These are phyloP conservation scores for Metschnikowia picachoensis DNA, from an alignment of 805 yeast genomes.

Conservation along the genomic window DNA sequence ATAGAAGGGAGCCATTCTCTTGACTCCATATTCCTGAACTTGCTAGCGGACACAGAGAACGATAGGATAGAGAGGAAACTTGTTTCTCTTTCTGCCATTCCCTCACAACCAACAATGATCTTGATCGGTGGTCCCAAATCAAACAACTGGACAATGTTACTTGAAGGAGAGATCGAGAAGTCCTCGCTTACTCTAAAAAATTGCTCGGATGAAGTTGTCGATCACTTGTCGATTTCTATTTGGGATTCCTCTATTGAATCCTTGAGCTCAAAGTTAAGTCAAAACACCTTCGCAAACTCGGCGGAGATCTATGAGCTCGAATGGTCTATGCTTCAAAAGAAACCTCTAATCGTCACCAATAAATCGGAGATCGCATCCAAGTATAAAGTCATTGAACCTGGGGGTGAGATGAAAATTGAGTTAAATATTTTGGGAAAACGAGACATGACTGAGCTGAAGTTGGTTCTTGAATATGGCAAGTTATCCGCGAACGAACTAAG, in stretches of 20 bases:
- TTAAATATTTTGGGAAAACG: conserved; percentile 68
- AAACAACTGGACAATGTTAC: conserved; percentile 66
- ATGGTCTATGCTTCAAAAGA: conserved; percentile 55
- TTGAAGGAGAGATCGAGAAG: conserved; percentile 67
- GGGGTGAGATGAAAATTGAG: conserved; percentile 42
- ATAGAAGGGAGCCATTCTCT: not conserved
- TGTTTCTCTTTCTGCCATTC: conserved; percentile 31
- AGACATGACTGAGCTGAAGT: conserved; percentile 62
- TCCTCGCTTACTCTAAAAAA: conserved; percentile 55
- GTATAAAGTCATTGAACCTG: conserved; percentile 38
- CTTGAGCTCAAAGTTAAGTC: conserved; percentile 50
- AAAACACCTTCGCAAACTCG: conserved; percentile 33
- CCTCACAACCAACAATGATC: conserved; percentile 59
- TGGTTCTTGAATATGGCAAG: conserved; percentile 61
- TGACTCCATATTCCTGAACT: conserved; percentile 20
- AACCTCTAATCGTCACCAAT: conserved; percentile 53
- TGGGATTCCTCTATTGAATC: conserved; percentile 73
- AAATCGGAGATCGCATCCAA: conserved; percentile 36
- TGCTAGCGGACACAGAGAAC: conserved; percentile 22
- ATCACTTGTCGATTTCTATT: conserved; percentile 56
- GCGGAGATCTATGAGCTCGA: conserved; percentile 74
- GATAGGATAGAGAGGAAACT: conserved; percentile 18
- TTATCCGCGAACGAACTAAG: conserved; percentile 19
- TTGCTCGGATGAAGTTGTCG: conserved; percentile 52
- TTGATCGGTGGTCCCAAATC: conserved; percentile 49